phyloP scores from a whole-genome alignment of 192 early-diverging fungal genomes.

The Cetraspora pellucida region DNA sequence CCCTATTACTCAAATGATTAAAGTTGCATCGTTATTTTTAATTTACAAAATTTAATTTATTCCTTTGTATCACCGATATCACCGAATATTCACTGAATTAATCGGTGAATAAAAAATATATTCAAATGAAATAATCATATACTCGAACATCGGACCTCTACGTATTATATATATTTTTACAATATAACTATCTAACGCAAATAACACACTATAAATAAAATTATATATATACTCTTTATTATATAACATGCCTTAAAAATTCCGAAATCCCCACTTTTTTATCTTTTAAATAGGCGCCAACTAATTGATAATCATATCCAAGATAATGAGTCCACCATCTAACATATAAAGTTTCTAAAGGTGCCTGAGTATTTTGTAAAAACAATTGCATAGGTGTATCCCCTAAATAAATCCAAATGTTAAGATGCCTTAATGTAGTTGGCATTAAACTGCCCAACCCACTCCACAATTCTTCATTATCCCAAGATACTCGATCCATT shows the following conservation, averaged over 20 bases:
- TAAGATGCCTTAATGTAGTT: constrained; percentile 16
- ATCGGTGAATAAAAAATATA: no score
- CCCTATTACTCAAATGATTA: no score
- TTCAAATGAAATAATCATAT: no score
- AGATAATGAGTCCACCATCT: constrained; percentile 24
- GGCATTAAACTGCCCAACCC: constrained; percentile 26
- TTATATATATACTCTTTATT: neutral
- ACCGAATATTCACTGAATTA: no score
- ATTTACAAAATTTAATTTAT: no score
- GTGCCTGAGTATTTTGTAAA: constrained; percentile 21
- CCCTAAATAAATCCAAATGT: constrained; percentile 28
- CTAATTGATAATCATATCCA: constrained; percentile 22
- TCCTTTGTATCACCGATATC: no score
- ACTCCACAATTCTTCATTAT: constrained; percentile 13
- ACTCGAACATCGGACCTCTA: no score
- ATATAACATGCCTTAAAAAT: constrained; percentile 18
- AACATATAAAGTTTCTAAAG: constrained; percentile 31
- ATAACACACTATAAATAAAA: neutral
- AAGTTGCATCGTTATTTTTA: no score
- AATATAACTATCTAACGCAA: no score
- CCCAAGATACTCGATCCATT: constrained; percentile 12
- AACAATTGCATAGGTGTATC: constrained; percentile 25
- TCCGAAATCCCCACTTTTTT: neutral
- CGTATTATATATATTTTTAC: no score
- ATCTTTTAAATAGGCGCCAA: constrained; percentile 6